Base-by-base conservation (phyloP, 2,329 filamentous ascomycete genomes). In the Emericellopsis atlantica region DNA sequence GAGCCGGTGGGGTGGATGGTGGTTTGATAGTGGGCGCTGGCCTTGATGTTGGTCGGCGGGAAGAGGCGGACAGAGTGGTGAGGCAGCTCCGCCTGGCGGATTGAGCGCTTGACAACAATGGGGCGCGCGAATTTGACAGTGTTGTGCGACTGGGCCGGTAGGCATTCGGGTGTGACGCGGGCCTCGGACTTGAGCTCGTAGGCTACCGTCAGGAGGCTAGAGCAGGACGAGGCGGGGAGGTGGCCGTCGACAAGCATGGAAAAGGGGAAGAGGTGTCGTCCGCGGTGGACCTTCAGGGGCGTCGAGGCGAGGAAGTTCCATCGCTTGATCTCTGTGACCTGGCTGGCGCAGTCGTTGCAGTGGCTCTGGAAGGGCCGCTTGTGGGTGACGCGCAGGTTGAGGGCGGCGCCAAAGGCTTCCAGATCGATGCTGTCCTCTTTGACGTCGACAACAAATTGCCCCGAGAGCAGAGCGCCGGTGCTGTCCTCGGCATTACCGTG, bases 21-120 rank as follows among this genome's bases (percentile, higher is more conserved):
- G 32, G 85, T 78, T 37, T 82, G 82, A 47, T 94, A 81, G 52
- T 86, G 80, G 46, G 92, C 83, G 54, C 80, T 81, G 44, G 87
- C 84, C 49, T 86, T 89, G 53, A 98, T 81, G 63, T 94, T 92
- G 49, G 92, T 98, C 0, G 92, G 90, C 37, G 90, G 92, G 64
- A 98, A 98, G 54, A 96, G 84, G 54, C 90, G 86, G 46, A 95
- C 80, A 14, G 85, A 93, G 62, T 89, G 81, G 62, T 93, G 90
- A 45, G 93, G 87, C 40, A 75, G 71, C 38, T 87, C 84, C 3
- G 85, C 77, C 40, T 82, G 63, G 7, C 65, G 72, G 22, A 96
- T 76, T 29, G 88, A 84, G 46, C 90, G 84, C 64, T 81, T 81
- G 49, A 96, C 74, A 42, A 79, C 70, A 36, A 96, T 67, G 9